phyloP scores from a whole-genome alignment of 2,329 filamentous ascomycete genomes.

The Camillea tinctor region DNA sequence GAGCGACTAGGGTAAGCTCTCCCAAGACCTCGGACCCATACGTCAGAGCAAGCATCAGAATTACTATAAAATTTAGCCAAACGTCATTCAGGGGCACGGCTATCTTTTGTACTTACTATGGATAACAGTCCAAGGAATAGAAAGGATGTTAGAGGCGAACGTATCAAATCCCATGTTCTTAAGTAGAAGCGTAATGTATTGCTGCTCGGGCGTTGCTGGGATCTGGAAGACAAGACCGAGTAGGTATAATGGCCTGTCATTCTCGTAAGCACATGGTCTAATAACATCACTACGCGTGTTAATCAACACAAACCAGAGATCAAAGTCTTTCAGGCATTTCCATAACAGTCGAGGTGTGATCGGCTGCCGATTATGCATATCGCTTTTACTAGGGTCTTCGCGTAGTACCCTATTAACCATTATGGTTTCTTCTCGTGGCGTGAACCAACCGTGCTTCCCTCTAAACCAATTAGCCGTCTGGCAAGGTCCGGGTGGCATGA shows the following conservation, averaged over 20 bases:
- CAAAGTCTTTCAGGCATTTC: constrained; percentile 50
- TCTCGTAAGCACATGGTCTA: background rate
- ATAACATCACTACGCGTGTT: background rate
- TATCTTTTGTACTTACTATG: constrained; percentile 32
- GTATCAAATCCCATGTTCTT: constrained; percentile 48
- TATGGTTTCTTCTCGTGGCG: constrained; percentile 51
- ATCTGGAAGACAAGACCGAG: constrained; percentile 47
- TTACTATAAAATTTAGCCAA: constrained; percentile 23
- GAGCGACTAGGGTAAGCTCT: constrained; percentile 47
- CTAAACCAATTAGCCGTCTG: constrained; percentile 48
- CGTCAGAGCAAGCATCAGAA: constrained; percentile 35
- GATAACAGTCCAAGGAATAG: constrained; percentile 39
- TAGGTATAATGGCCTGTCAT: constrained; percentile 44
- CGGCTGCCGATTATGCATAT: constrained; percentile 55
- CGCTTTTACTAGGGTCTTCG: constrained; percentile 55
- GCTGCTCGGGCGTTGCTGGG: constrained; percentile 41
- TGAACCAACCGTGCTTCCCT: constrained; percentile 52
- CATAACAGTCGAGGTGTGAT: constrained; percentile 47
- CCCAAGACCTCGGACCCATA: constrained; percentile 44
- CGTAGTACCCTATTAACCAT: constrained; percentile 54
- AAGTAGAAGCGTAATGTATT: constrained; percentile 52
- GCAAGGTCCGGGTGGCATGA: constrained; percentile 45
- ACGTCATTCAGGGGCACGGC: background rate
- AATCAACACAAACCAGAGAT: constrained; percentile 40
- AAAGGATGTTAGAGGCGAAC: constrained; percentile 53